Percentiles rank a stretch among this genome's conserved stretches.
phyloP scores from a whole-genome alignment of 2,329 filamentous ascomycete species.

The Sporothrix schenckii region DNA sequence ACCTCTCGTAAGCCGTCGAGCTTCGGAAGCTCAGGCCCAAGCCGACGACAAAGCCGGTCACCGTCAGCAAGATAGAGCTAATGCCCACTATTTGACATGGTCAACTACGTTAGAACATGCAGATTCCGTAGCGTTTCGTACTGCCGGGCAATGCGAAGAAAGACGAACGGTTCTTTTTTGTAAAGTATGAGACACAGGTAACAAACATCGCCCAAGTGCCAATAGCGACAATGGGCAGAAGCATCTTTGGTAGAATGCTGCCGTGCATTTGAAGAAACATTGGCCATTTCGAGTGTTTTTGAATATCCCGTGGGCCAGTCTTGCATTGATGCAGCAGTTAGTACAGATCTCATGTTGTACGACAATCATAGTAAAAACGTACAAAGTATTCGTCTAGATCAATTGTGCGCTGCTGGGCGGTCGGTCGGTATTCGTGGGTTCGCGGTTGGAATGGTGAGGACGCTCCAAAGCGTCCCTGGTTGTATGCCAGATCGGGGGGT shows the following conservation, averaged over 20 bases:
- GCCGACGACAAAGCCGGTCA: conserved; percentile 84
- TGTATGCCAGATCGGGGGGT: conserved; percentile 29
- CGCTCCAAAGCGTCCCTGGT: conserved; percentile 32
- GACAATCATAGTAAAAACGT: conserved; percentile 33
- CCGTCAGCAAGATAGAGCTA: conserved; percentile 72
- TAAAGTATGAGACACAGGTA: conserved; percentile 46
- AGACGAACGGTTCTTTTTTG: conserved; percentile 38
- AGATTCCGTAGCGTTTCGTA: neutral
- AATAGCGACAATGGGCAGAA: conserved; percentile 67
- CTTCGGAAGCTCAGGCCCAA: conserved; percentile 76
- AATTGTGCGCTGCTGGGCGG: conserved; percentile 43
- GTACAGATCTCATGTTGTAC: neutral
- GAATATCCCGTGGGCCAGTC: conserved; percentile 64
- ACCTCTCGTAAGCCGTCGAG: conserved; percentile 76
- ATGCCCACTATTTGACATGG: conserved; percentile 53
- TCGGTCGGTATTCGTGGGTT: conserved; percentile 40
- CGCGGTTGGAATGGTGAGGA: conserved; percentile 40
- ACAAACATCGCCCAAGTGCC: conserved; percentile 68
- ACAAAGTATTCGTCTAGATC: conserved; percentile 54
- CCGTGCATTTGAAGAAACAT: conserved; percentile 77
- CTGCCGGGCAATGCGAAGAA: neutral
- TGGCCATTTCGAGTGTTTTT: conserved; percentile 77
- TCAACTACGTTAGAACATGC: neutral
- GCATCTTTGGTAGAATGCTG: conserved; percentile 71
- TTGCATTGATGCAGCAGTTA: conserved; percentile 33